Conservation (phyloP, 2,329 filamentous ascomycete species). For the Rhynchosporium graminicola region DNA sequence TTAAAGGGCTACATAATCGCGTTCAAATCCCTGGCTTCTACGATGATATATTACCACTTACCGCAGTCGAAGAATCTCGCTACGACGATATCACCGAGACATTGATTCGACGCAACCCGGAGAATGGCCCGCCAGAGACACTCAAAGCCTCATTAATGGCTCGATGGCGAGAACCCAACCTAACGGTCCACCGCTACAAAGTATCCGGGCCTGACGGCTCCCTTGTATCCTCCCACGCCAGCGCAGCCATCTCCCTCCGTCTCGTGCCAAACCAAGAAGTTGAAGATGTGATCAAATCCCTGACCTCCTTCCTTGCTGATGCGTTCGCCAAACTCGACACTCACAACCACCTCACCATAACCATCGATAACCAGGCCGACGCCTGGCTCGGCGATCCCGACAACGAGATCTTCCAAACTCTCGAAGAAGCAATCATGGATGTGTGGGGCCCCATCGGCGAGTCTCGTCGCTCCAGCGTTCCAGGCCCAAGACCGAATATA, state of each 20-base stretch:
- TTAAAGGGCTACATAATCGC: slow-evolving; percentile 78
- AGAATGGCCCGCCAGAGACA: slow-evolving; percentile 58
- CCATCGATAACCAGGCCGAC: slow-evolving; percentile 90
- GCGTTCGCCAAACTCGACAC: slow-evolving; percentile 76
- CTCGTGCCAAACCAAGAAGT: slow-evolving; percentile 93
- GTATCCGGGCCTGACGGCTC: slow-evolving; percentile 90
- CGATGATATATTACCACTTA: slow-evolving; percentile 76
- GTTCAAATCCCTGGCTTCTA: slow-evolving; percentile 89
- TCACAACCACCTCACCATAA: slow-evolving; percentile 77
- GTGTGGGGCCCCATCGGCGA: slow-evolving; percentile 70
- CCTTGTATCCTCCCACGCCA: slow-evolving; percentile 86
- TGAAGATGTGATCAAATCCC: slow-evolving; percentile 66
- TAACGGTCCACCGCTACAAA: slow-evolving; percentile 92
- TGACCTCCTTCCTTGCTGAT: slow-evolving; percentile 66
- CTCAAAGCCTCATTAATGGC: slow-evolving; percentile 87
- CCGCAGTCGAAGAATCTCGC: slow-evolving; percentile 71
- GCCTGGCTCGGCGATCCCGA: slow-evolving; percentile 93
- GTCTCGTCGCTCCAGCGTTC: slow-evolving; percentile 43
- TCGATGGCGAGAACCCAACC: slow-evolving; percentile 89
- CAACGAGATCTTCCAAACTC: slow-evolving; percentile 86
- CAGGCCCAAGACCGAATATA: slow-evolving; percentile 39
- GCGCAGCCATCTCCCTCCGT: slow-evolving; percentile 84
- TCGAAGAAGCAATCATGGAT: slow-evolving; percentile 81
- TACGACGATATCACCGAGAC: slow-evolving; percentile 84
- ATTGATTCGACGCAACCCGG: slow-evolving; percentile 70